Percentiles rank a stretch among this genome's conserved stretches.
Conservation (phyloP, 2,329 filamentous ascomycete species). For the Scortechinia acanthostroma region DNA sequence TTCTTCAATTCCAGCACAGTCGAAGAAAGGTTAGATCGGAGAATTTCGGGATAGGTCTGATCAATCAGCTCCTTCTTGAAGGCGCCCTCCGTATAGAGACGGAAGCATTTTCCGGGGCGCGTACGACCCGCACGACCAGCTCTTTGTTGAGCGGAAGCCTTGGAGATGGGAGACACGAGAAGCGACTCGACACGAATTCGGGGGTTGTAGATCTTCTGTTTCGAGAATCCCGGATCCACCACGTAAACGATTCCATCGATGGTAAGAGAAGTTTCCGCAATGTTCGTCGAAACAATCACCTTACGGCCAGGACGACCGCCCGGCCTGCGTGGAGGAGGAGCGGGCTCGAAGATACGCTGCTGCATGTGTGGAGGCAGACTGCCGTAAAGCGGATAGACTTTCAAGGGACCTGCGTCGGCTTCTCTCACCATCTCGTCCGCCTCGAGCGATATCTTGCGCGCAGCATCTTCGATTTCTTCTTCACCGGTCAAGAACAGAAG, state of each 20-base stretch:
- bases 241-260: constrained; percentile 78
- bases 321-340: constrained; percentile 64
- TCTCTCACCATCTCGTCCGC: constrained; percentile 87
- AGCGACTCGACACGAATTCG: constrained; percentile 90
- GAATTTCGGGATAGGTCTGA: constrained; percentile 91
- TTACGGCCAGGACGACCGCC: constrained; percentile 87
- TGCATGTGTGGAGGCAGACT: constrained; percentile 87
- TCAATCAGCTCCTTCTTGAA: constrained; percentile 89
- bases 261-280: constrained; percentile 92
- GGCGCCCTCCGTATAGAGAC: constrained; percentile 65
- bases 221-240: constrained; percentile 73
- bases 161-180: constrained; percentile 88
- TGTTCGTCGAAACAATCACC: constrained; percentile 90
- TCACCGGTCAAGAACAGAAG: constrained; percentile 93
- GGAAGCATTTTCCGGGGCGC: constrained; percentile 70
- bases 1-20: constrained; percentile 97
- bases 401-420: constrained; percentile 81
- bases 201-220: constrained; percentile 74
- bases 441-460: constrained; percentile 83
- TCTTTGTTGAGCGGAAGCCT: constrained; percentile 69
- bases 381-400: constrained; percentile 89
- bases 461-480: constrained; percentile 96
- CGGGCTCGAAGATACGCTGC: constrained; percentile 88
- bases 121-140: constrained; percentile 77
- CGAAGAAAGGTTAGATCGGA: constrained; percentile 87